A percentile compares a stretch with the other conserved stretches of the same genome.
Conservation (phyloP, 257 asterid species). For the Rubia yunnanensis region DNA sequence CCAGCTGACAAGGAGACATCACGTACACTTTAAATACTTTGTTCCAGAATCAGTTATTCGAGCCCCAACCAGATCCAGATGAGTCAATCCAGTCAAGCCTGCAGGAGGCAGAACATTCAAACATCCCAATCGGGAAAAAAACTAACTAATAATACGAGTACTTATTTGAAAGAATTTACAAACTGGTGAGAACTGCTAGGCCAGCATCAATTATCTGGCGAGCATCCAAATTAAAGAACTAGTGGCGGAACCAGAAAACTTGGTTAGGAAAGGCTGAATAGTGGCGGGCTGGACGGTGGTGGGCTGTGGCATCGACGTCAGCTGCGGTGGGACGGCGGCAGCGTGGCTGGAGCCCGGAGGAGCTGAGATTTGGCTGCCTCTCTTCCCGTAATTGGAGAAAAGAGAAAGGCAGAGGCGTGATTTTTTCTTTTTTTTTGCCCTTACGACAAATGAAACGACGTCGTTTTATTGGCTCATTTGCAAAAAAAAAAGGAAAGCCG, state of each 20-base stretch:
- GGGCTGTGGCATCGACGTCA: no score
- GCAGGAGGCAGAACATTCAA: conserved; percentile 17
- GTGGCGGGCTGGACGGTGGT: no score
- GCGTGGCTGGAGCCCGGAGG: no score
- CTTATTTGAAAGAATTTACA: conserved; percentile 15
- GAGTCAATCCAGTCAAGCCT: conserved; percentile 87
- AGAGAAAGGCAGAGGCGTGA: no score
- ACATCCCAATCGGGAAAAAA: background rate
- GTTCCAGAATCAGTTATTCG: conserved; percentile 94
- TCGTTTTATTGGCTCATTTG: no score
- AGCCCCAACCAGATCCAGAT: conserved; percentile 98
- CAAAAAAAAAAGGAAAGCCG: no score
- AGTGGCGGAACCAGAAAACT: no score
- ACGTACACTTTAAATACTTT: conserved; percentile 51
- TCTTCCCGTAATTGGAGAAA: no score
- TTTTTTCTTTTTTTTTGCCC: no score
- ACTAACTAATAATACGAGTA: background rate
- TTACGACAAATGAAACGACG: no score
- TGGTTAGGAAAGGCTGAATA: conserved; percentile 89
- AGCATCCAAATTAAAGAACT: conserved; percentile 77
- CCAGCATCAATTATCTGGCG: conserved; percentile 90
- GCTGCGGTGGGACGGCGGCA: no score
- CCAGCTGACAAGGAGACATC: conserved; percentile 51
- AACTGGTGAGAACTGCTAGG: conserved; percentile 91
- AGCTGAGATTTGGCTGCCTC: no score